Evolutionary conservation across 2,329 filamentous ascomycete species (phyloP), one percentile per base, ranked within the genome.

Genomic region (Ceratocystis diversiconidia): DNA sequence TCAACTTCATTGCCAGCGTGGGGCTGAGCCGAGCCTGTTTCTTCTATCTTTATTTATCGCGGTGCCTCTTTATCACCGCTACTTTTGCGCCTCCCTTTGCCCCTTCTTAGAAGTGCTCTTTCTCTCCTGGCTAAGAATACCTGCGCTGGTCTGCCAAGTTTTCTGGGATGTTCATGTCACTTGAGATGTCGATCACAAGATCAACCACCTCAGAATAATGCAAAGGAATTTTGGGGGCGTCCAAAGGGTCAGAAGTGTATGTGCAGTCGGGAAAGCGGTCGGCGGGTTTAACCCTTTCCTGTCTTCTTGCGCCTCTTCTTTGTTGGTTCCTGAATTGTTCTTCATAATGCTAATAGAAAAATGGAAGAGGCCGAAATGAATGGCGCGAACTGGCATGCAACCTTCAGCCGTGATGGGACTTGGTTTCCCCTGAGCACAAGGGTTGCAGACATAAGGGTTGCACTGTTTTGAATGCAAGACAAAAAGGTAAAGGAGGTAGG

Each of bases 151-250:
- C 32, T n/a, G 28, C 32, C 28, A 10, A 10, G 19, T 55, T 8
- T 30, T 2, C 10, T 41, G 36, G 36, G 36, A 12, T 30, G 17
- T 17, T 22, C 15, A 59, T 59, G 55, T 59, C 55, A 59, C 25
- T 59, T 59, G 28, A 59, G 28, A 22, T 36, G 55, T 59, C 55
- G 55, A 59, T 59, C 55, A 36, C 55, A 36, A 59, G 55, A 59
- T 59, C 28, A 59, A 19, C 55, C 22, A 28, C 8, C 22, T 48
- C 19, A 28, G 8, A 28, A 36, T 59, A 32, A 59, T 36, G 52
- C 52, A 50, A 50, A 52, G 48, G 48, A 25, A 52, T 25, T 25
- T 19, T 3, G 12, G 48, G 19, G 48, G 48, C n/a, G 48, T 5
- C 17, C n/a, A 22, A n/a, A n/a, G 3, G 32, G 7, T 1, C 52